These are phyloP conservation scores for Alloascoidea hylecoeti DNA, from an alignment of 805 yeast genomes.

Conservation along the genomic window DNA sequence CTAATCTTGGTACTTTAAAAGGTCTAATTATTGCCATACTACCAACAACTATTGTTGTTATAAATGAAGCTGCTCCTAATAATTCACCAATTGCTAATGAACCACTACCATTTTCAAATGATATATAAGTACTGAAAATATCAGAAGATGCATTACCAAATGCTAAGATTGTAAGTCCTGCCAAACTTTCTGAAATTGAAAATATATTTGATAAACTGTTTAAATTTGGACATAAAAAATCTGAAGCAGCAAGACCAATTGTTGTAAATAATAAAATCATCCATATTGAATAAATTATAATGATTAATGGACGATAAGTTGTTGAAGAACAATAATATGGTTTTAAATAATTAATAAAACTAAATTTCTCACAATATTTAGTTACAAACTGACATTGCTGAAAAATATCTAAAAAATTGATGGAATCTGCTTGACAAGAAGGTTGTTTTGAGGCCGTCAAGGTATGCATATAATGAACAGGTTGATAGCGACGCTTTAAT, in stretches of 20 bases:
- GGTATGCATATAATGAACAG: too few relatives aligned
- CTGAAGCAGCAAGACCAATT: conserved; percentile 72
- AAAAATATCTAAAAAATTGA: too few relatives aligned
- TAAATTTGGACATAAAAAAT: conserved; percentile 69
- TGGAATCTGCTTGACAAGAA: too few relatives aligned
- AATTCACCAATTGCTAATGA: conserved; percentile 81
- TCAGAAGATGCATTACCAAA: conserved; percentile 93
- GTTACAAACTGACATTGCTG: conserved; percentile 26
- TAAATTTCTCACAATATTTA: conserved; percentile 21
- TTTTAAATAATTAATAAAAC: conserved; percentile 22
- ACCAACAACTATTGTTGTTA: conserved; percentile 71
- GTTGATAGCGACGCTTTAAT: too few relatives aligned
- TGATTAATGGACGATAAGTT: too few relatives aligned
- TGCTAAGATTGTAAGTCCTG: conserved; percentile 81
- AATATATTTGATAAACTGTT: conserved; percentile 47
- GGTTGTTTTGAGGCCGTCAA: too few relatives aligned
- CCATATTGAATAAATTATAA: conserved; percentile 10
- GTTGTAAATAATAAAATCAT: conserved; percentile 36
- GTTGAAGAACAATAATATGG: conserved; percentile 13
- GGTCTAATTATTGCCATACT: conserved; percentile 59
- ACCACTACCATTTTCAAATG: conserved; percentile 55
- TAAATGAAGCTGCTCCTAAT: conserved; percentile 78
- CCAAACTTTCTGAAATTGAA: conserved; percentile 57
- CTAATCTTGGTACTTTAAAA: conserved; percentile 28
- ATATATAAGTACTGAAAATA: conserved; percentile 69